Evolutionary conservation across 306 rosid genomes (phyloP).

Genomic region (Clitoria ternatea): DNA sequence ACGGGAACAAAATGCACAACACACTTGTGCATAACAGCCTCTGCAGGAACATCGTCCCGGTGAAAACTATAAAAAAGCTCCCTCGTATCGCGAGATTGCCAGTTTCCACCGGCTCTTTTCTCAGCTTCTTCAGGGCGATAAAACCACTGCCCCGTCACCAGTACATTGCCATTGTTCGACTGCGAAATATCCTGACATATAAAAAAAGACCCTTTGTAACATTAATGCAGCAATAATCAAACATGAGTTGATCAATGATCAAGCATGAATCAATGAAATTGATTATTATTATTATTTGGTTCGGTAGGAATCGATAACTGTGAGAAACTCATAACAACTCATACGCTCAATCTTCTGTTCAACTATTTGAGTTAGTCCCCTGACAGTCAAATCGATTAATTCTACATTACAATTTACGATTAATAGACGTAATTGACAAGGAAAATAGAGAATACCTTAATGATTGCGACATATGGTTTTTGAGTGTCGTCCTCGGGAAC

Average conservation of each 20-base stretch:
- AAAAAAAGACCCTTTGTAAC: conserved; percentile 12
- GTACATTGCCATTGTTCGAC: conserved; percentile 51
- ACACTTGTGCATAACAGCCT: conserved; percentile 94
- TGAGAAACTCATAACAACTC: too few species aligned
- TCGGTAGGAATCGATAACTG: too few species aligned
- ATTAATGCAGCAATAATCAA: conserved; percentile 8
- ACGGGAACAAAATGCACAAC: conserved; percentile 84
- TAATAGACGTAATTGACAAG: not conserved
- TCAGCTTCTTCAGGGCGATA: conserved; percentile 99
- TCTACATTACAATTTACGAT: not conserved
- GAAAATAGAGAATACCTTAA: conserved; percentile 55
- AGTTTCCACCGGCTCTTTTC: conserved; percentile 74
- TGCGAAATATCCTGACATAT: conserved; percentile 74
- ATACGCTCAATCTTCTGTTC: too few species aligned
- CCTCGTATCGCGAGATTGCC: conserved; percentile 90
- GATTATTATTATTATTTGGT: too few species aligned
- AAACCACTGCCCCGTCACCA: conserved; percentile 93
- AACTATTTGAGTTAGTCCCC: too few species aligned
- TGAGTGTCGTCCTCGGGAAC: conserved; percentile 58
- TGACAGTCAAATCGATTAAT: not conserved
- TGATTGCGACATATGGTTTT: conserved; percentile 92
- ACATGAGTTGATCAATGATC: not conserved
- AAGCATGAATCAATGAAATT: not conserved
- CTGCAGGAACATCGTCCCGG: conserved; percentile 94
- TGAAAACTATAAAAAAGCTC: conserved; percentile 97